Conservation (phyloP, 768 basidiomycete species). For the Vararia minispora region DNA sequence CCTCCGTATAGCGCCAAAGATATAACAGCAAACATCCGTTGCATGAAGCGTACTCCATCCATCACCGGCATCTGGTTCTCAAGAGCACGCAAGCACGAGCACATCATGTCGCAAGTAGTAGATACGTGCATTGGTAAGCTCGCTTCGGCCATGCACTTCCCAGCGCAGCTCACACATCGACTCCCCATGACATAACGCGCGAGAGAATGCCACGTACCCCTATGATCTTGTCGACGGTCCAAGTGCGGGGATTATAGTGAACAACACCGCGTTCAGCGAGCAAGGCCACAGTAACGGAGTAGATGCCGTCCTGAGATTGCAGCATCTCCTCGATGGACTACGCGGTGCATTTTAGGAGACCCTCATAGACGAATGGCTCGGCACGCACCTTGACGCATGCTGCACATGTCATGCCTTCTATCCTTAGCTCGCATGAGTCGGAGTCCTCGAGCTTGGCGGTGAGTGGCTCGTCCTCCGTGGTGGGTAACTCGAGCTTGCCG, state of each 20-base stretch:
- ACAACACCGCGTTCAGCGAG: constrained; percentile 88
- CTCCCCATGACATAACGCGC: neutral
- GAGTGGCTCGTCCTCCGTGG: constrained; percentile 19
- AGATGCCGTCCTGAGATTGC: constrained; percentile 76
- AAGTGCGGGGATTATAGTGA: constrained; percentile 77
- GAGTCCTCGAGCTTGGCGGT: constrained; percentile 15
- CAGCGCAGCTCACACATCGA: neutral
- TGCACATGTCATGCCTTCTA: constrained; percentile 89
- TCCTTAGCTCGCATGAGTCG: constrained; percentile 64
- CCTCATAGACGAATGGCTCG: neutral
- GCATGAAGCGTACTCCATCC: too few species aligned
- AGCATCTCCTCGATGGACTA: constrained; percentile 83
- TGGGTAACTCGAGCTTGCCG: constrained; percentile 21
- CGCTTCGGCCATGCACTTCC: too few species aligned
- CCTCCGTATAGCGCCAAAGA: too few species aligned
- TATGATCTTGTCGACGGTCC: constrained; percentile 74
- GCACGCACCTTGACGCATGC: constrained; percentile 72
- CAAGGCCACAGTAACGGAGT: constrained; percentile 89
- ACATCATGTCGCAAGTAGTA: too few species aligned
- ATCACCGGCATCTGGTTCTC: too few species aligned
- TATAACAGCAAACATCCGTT: too few species aligned
- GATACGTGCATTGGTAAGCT: too few species aligned
- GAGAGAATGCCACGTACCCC: constrained; percentile 37
- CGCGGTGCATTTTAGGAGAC: neutral
- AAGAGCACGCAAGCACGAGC: too few species aligned